These are phyloP conservation scores for Aspergillus calidoustus DNA, from an alignment of 2,329 filamentous ascomycete species.

Conservation along the genomic window DNA sequence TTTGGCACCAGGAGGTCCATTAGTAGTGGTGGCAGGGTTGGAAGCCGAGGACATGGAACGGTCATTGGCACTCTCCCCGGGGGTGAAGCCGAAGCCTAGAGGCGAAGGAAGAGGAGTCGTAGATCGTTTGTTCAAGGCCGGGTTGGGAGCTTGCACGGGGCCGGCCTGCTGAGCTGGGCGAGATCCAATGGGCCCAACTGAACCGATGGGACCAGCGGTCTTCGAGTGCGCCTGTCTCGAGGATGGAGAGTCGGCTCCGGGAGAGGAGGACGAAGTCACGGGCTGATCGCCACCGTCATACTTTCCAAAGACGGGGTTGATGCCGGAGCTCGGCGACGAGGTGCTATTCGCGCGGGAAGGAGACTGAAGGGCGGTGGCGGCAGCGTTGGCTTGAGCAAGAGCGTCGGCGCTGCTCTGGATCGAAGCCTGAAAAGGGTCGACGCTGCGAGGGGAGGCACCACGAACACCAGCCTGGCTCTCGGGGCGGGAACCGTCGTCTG, in stretches of 20 bases:
- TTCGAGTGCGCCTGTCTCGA: slow-evolving; percentile 64
- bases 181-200: slow-evolving; percentile 92
- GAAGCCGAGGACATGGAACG: slow-evolving; percentile 62
- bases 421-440: slow-evolving; percentile 68
- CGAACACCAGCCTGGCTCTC: slow-evolving; percentile 69
- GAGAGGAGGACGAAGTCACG: slow-evolving; percentile 83
- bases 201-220: slow-evolving; percentile 58
- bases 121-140: slow-evolving; percentile 75
- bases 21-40: slow-evolving; percentile 58
- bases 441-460: slow-evolving; percentile 78
- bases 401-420: slow-evolving; percentile 56
- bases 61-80: slow-evolving; percentile 57
- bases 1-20: slow-evolving; percentile 40
- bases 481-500: slow-evolving; percentile 70
- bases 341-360: slow-evolving; percentile 80
- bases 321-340: slow-evolving; percentile 67
- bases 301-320: slow-evolving; percentile 56
- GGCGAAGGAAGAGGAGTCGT: slow-evolving; percentile 93
- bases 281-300: slow-evolving; percentile 68
- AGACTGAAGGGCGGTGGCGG: slow-evolving; percentile 53
- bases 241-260: slow-evolving; percentile 73
- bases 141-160: slow-evolving; percentile 54
- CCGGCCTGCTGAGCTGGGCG: slow-evolving; percentile 70
- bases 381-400: slow-evolving; percentile 50
- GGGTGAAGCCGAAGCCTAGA: slow-evolving; percentile 72